phyloP scores from a whole-genome alignment of 2,329 filamentous ascomycete genomes.

The Dichotomopilus funicola region DNA sequence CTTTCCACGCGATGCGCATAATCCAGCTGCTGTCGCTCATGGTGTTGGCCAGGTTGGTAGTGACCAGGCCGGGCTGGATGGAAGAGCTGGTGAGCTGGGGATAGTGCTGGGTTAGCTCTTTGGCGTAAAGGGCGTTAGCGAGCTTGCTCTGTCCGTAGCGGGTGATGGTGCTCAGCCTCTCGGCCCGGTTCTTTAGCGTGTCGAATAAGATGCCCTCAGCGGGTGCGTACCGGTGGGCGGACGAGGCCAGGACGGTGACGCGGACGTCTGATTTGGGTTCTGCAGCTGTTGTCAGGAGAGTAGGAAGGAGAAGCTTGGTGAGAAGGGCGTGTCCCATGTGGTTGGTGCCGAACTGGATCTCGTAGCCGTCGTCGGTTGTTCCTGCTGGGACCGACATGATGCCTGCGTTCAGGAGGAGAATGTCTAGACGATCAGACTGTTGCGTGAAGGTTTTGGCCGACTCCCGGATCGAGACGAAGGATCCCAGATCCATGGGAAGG shows the following conservation, averaged over 20 bases:
- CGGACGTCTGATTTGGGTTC: slow-evolving; percentile 17
- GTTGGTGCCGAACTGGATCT: slow-evolving; percentile 42
- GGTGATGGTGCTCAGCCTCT: slow-evolving; percentile 12
- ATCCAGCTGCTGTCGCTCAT: slow-evolving; percentile 5
- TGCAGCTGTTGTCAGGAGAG: slow-evolving; percentile 11
- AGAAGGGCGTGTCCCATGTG: slow-evolving; percentile 41
- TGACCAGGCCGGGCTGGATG: slow-evolving; percentile 25
- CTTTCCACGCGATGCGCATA: no score
- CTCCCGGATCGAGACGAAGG: slow-evolving; percentile 35
- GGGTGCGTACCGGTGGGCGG: slow-evolving; percentile 12
- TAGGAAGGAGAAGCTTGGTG: slow-evolving; percentile 28
- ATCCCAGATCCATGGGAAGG: slow-evolving; percentile 15
- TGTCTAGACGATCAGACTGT: slow-evolving; percentile 32
- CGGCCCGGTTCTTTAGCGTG: slow-evolving; percentile 7
- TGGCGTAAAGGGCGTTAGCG: slow-evolving; percentile 29
- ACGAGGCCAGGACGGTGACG: slow-evolving; percentile 18
- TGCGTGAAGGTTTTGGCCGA: slow-evolving; percentile 31
- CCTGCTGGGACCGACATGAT: slow-evolving; percentile 33
- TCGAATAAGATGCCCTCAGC: slow-evolving; percentile 13
- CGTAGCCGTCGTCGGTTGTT: slow-evolving; percentile 38
- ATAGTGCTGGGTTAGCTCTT: slow-evolving; percentile 26
- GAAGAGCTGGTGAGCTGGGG: slow-evolving; percentile 24
- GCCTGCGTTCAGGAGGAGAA: slow-evolving; percentile 41
- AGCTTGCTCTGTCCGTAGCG: slow-evolving; percentile 33
- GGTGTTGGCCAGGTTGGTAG: slow-evolving; percentile 20